A percentile compares a stretch with the other conserved stretches of the same genome.
Evolutionary conservation across 371 early-diverging fungal genomes (phyloP).

Genomic region (Actinomortierella wolfii): DNA sequence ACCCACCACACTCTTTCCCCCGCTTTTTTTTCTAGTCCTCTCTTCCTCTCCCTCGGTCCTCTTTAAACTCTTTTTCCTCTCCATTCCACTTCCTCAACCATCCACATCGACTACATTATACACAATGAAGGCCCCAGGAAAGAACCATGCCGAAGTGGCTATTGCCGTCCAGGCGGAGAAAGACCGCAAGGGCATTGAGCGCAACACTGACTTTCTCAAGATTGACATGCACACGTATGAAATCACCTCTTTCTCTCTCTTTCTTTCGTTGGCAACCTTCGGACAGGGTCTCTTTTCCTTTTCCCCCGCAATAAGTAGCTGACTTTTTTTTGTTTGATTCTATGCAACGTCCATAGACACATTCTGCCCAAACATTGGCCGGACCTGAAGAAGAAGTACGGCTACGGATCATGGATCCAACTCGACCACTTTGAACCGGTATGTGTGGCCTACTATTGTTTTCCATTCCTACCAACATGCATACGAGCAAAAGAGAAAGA

Average conservation of each 20-base stretch:
- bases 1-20: no score
- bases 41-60: no score
- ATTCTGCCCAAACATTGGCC: constrained; percentile 70
- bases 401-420: constrained; percentile 62
- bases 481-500: no score
- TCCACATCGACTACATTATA: no score
- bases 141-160: constrained; percentile 44
- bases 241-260: neutral
- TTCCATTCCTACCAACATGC: no score
- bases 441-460: no score
- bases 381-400: constrained; percentile 66
- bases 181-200: constrained; percentile 33
- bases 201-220: constrained; percentile 47
- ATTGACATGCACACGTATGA: constrained; percentile 49
- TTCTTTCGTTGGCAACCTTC: neutral
- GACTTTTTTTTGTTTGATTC: neutral
- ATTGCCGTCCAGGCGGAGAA: constrained; percentile 37
- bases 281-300: neutral
- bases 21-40: no score
- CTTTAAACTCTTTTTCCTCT: no score
- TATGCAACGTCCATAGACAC: no score
- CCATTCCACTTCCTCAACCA: no score
- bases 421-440: constrained; percentile 53
- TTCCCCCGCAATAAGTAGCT: neutral
- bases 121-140: constrained; percentile 14